A percentile compares a stretch with the other conserved stretches of the same genome.
These are phyloP conservation scores for Penicillium sp. DNA, from an alignment of 2,329 filamentous ascomycete species.

Conservation along the genomic window DNA sequence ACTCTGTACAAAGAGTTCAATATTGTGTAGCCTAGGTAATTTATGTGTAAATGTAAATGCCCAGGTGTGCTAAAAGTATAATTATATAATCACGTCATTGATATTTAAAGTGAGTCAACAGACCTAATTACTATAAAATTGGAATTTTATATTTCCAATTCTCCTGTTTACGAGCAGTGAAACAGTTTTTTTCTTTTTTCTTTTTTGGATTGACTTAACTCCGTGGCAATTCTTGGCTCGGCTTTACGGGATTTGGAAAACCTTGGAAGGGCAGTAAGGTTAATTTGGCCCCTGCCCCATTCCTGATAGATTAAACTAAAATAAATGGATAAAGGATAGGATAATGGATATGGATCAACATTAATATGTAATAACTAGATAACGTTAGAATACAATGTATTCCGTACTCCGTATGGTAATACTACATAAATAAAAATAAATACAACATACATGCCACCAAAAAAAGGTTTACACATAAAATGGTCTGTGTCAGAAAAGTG, in stretches of 20 bases:
- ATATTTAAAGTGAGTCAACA: neutral
- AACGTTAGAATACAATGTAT: neutral
- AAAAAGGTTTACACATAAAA: conserved; percentile 7
- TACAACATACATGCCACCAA: neutral
- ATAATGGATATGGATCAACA: conserved; percentile 1
- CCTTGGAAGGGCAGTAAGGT: conserved; percentile 18
- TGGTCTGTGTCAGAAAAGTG: conserved; percentile 27
- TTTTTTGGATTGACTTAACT: neutral
- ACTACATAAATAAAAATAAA: neutral
- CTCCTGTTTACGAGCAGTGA: conserved; percentile 1
- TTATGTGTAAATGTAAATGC: neutral
- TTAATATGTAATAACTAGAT: neutral
- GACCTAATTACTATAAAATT: neutral
- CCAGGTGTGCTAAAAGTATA: neutral
- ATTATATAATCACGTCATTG: conserved; percentile 5
- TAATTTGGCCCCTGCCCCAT: conserved; percentile 20
- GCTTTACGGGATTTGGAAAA: conserved; percentile 23
- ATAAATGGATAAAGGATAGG: neutral
- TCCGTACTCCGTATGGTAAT: neutral
- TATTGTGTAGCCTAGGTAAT: conserved; percentile 8
- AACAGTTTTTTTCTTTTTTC: neutral
- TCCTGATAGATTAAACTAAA: conserved; percentile 12
- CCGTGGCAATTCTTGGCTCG: conserved; percentile 21
- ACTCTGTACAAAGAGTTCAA: neutral
- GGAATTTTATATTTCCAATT: neutral